Evolutionary conservation across 2,329 filamentous ascomycete genomes (phyloP), one percentile per base, ranked within the genome.

Genomic region (Tolypocladium ophioglossoides): DNA sequence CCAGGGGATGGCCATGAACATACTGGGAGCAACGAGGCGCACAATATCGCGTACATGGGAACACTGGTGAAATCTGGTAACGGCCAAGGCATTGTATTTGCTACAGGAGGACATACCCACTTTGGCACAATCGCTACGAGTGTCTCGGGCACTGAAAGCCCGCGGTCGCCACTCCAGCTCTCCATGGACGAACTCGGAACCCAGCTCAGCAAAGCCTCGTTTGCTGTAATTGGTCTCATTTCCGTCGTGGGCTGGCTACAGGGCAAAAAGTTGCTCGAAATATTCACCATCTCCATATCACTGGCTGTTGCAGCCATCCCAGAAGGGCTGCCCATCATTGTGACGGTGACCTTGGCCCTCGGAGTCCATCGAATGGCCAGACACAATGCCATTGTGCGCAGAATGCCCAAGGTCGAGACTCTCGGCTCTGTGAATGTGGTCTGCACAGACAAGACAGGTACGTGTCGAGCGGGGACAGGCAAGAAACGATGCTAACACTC

Each of bases 351-450:
- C 0, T 78, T 99, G 54, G 94, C 94, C 40, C 78, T 99, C 16
- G 95, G 94, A 16, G 95, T 99, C 10, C 83, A 99, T 64, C 85
- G 94, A 55, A 99, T 99, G 94, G 95, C 94, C 57, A 90, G 85
- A 65, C 84, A 92, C 63, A 89, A 95, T 67, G 94, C 94, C 10
- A 99, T 99, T 68, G 92, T 99, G 56, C 87, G 94, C 61, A 86
- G 89, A 66, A 86, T 99, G 72, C 95, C 95, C 24, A 97, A 94
- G 70, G 95, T 99, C 10, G 94, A 99, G 69, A 99, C 94, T 0
- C 74, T 99, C 6, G 95, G 95, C 10, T 96, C 91, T n/a, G 94
- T 99, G 56, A 99, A 97, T 64, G 91, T 99, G n/a, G 90, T 99
- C 8, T 99, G 95, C 74, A 96, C 91, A 61, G 94, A 99, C 76